These are phyloP conservation scores for Fusarium sp. DNA, from an alignment of 2,329 filamentous ascomycete genomes.

Conservation along the genomic window DNA sequence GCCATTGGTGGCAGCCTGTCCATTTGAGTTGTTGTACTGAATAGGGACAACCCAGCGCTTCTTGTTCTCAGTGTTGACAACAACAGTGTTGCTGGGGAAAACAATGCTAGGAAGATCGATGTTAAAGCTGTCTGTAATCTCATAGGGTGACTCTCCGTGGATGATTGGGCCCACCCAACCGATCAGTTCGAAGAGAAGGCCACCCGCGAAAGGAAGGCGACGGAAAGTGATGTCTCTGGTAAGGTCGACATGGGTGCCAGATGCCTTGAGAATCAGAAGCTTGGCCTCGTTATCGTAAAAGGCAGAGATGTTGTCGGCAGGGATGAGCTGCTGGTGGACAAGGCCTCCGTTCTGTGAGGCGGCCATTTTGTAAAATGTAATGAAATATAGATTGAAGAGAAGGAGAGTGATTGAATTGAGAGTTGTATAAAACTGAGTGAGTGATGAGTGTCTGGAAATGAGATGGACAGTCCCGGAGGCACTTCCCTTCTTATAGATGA, in stretches of 20 bases:
- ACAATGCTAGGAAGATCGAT: slow-evolving; percentile 4
- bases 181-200: slow-evolving; percentile 17
- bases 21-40: neutral
- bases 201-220: slow-evolving; percentile 12
- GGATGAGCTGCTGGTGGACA: slow-evolving; percentile 3
- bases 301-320: slow-evolving; percentile 13
- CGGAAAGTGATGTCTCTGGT: slow-evolving; percentile 4
- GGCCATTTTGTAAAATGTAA: neutral
- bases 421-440: neutral
- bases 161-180: slow-evolving; percentile 15
- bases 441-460: neutral
- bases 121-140: slow-evolving; percentile 2
- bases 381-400: too few relatives aligned
- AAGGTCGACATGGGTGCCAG: slow-evolving; percentile 4
- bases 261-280: slow-evolving; percentile 4
- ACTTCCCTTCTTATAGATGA: neutral
- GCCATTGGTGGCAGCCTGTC: neutral
- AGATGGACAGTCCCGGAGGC: neutral
- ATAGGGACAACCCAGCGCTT: slow-evolving; percentile 15
- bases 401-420: neutral
- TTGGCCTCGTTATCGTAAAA: slow-evolving; percentile 12
- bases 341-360: neutral
- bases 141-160: neutral
- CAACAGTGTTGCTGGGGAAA: slow-evolving; percentile 12
- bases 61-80: slow-evolving; percentile 20